Percentiles rank a stretch among this genome's conserved stretches.
phyloP scores from a whole-genome alignment of 345 rosid genomes.

The Xanthoceras sorbifolium region DNA sequence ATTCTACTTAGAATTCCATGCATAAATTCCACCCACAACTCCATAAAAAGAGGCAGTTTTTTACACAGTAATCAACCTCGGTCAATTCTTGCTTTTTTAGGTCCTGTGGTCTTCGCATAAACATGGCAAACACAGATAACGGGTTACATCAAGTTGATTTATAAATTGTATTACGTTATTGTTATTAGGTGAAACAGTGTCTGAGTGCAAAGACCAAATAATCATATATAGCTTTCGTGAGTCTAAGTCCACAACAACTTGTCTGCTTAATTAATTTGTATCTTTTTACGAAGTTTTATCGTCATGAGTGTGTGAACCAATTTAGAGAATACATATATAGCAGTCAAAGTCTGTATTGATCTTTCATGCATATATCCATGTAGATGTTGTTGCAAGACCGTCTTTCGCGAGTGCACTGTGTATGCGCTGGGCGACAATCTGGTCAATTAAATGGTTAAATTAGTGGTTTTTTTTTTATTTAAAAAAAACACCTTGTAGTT shows the following conservation, averaged over 20 bases:
- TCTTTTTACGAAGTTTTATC: neutral
- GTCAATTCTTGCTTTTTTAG: neutral
- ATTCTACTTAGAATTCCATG: neutral
- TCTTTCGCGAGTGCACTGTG: neutral
- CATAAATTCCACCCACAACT: constrained; percentile 10
- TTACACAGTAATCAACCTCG: neutral
- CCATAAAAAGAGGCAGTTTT: neutral
- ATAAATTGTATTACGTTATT: constrained; percentile 33
- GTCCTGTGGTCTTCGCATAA: neutral
- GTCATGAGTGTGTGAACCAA: constrained; percentile 9
- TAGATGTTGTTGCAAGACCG: neutral
- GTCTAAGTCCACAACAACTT: neutral
- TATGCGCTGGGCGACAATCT: neutral
- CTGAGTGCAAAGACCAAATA: neutral
- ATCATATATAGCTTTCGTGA: constrained; percentile 2
- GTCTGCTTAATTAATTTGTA: neutral
- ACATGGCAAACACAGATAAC: constrained; percentile 4
- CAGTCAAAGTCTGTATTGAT: constrained; percentile 12
- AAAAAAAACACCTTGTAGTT: neutral
- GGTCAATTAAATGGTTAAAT: neutral
- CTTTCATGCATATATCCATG: neutral
- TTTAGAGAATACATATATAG: constrained; percentile 4
- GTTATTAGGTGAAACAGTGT: constrained; percentile 37
- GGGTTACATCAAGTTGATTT: constrained; percentile 28
- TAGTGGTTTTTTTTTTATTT: neutral